These are phyloP conservation scores for Apiotrichum mycotoxinovorans DNA, from an alignment of 1,284 basidiomycete species.

Conservation along the genomic window DNA sequence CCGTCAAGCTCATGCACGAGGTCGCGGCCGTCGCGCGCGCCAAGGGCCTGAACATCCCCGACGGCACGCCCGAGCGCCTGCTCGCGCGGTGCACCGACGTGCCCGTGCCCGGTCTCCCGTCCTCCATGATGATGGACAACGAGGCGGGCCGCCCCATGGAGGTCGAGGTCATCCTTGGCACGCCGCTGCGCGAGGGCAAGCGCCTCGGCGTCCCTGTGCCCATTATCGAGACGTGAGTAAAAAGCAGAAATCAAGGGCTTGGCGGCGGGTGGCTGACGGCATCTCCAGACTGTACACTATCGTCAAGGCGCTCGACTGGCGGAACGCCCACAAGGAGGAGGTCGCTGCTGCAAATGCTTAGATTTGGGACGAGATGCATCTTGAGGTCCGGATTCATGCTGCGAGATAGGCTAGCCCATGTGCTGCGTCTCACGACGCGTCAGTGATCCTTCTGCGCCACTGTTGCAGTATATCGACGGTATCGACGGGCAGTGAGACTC, in stretches of 20 bases:
- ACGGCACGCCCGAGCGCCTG: conserved; percentile 40
- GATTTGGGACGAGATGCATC: too few species aligned
- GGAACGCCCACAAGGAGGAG: conserved; percentile 37
- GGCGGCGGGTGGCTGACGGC: conserved; percentile 7
- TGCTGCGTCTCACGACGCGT: too few species aligned
- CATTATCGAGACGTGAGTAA: conserved; percentile 45
- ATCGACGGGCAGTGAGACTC: too few species aligned
- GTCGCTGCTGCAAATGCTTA: conserved; percentile 8
- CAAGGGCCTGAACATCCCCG: conserved; percentile 46
- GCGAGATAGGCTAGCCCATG: too few species aligned
- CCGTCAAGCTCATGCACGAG: conserved; percentile 44
- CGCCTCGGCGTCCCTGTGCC: conserved; percentile 48
- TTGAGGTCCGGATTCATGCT: too few species aligned
- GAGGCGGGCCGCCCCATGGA: conserved; percentile 42
- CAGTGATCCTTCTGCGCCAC: too few species aligned
- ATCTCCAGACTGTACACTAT: conserved; percentile 41
- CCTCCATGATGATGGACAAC: conserved; percentile 47
- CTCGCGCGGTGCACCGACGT: conserved; percentile 43
- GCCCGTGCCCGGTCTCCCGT: conserved; percentile 40
- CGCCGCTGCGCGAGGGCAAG: conserved; percentile 47
- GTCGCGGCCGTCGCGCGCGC: conserved; percentile 48
- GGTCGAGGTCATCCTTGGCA: conserved; percentile 45
- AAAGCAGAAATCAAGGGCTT: background rate
- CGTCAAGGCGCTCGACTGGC: conserved; percentile 46
- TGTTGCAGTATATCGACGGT: too few species aligned